These are phyloP conservation scores for Tillandsia fasciculata DNA, from an alignment of 176 grass and related monocot genomes.

Conservation along the genomic window DNA sequence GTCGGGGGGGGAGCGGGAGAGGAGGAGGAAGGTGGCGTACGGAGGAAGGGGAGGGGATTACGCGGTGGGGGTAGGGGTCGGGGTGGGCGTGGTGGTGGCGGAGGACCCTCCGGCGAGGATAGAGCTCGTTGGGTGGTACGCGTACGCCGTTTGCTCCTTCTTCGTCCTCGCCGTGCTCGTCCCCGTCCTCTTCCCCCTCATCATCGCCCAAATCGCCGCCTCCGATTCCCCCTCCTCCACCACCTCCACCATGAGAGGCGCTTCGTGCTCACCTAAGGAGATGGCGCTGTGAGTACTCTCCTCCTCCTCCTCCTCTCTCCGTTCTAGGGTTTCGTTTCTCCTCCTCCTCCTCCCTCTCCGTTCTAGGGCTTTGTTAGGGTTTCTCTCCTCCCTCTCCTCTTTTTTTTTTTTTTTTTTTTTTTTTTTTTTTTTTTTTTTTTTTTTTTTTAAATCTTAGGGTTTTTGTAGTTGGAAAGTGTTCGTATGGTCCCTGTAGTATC, in stretches of 20 bases:
- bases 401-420: slow-evolving; percentile 7
- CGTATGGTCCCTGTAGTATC: neutral
- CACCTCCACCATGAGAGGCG: slow-evolving; percentile 36
- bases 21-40: slow-evolving; percentile 3
- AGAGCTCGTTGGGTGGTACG: slow-evolving; percentile 63
- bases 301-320: neutral
- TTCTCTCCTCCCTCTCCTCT: no score
- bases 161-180: slow-evolving; percentile 75
- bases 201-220: slow-evolving; percentile 70
- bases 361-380: no score
- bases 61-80: slow-evolving; percentile 35
- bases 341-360: neutral
- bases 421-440: neutral
- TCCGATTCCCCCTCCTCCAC: slow-evolving; percentile 36
- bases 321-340: neutral
- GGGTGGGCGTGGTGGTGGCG: slow-evolving; percentile 30
- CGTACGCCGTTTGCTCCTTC: slow-evolving; percentile 86
- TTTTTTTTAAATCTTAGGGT: neutral
- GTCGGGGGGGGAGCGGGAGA: slow-evolving; percentile 11
- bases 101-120: slow-evolving; percentile 57
- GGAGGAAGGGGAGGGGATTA: slow-evolving; percentile 38
- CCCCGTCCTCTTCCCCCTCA: slow-evolving; percentile 72
- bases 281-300: slow-evolving; percentile 63
- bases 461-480: neutral
- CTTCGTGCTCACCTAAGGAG: slow-evolving; percentile 49